Evolutionary conservation across 176 grass and related monocot genomes (phyloP), one percentile per base, ranked within the genome.

Genomic region (Areca catechu): DNA sequence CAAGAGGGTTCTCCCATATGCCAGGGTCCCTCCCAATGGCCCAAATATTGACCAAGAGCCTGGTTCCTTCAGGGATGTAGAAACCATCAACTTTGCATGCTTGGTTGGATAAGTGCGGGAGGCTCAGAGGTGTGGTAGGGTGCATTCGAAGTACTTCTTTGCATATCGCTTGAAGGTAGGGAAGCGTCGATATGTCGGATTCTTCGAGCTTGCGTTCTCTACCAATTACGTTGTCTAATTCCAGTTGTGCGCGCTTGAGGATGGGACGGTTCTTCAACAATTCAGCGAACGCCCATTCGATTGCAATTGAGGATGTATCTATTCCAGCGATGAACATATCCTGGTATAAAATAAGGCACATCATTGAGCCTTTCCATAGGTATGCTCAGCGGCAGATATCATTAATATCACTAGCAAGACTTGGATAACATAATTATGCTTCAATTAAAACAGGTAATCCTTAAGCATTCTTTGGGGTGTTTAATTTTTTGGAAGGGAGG

Each of bases 221-320:
- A 1, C 73, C 63, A 0, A 76, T 54, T 5, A 76, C 73, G 17
- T 22, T 50, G 48, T 76, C 64, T 19, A 69, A 52, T 51, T 76
- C 64, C 12, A 17, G 55, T 59, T 62, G 74, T n/a, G 74, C 64
- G 15, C 22, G 21, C 23, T 68, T 61, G 1, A 21, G 14, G 15
- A 76, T 76, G 4, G 49, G 37, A 1, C 24, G 64, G 24, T 76
- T 34, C 24, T 27, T 15, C 4, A 76, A 19, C 18, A 76, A 58
- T 53, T 76, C 74, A 4, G 74, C 54, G 7, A 76, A 60, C 24
- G 74, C 64, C 74, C 74, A 76, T 76, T 76, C 74, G 16, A 69
- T 62, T 3, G 74, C 10, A 24, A 63, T 61, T 0, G 74, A 61
- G 14, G 74, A 68, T 3, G 74, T 76, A 9, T 76, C 74, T 1